Base-by-base conservation (phyloP, 768 basidiomycete species). In the Suillus discolor region DNA sequence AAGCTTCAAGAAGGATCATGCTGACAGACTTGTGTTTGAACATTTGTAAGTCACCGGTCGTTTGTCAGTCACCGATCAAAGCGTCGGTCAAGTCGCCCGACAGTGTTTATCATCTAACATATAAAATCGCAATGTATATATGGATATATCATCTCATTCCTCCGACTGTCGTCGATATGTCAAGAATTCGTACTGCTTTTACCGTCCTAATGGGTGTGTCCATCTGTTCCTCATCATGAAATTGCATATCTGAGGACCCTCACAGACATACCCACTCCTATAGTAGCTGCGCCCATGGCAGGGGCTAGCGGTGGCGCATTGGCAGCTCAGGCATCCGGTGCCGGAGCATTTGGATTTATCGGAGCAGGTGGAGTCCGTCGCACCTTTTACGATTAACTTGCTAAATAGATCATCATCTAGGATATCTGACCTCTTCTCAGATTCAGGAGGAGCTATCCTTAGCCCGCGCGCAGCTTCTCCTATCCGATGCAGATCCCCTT, bases 281-380 rank as follows among this genome's bases (percentile, higher is more conserved):
- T 93, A 49, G 78, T 93, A 6, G 79, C 81, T 20, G 86, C 87
- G 1, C 85, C 91, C 1, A 94, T 94, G 92, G 87, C 87, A 0
- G 86, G 85, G 16, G 91, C 85, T 4, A 83, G 86, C 64, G 88
- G 89, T 57, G 91, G 89, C 57, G 74, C 74, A 23, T 73, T 89
- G 25, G 88, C 88, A 31, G 86, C 87, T 6, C 80, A 85, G 63
- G 89, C 91, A 39, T 82, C 85, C 23, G 80, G 82, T 3, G 91
- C 79, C 9, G 93, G 93, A 25, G 93, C 89, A 18, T 89, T 93
- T 64, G 93, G 91, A 2, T 93, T 94, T 73, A 69, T 93, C 0
- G 81, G 85, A n/a, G 82, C 85, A 75, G 88, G 91, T 88, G 69
- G 12, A 57, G 20, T 13, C 34, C 31, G 41, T 61, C 47, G 45